Evolutionary conservation across 2,329 filamentous ascomycete genomes (phyloP).

Genomic region (Fusarium austroafricanum): DNA sequence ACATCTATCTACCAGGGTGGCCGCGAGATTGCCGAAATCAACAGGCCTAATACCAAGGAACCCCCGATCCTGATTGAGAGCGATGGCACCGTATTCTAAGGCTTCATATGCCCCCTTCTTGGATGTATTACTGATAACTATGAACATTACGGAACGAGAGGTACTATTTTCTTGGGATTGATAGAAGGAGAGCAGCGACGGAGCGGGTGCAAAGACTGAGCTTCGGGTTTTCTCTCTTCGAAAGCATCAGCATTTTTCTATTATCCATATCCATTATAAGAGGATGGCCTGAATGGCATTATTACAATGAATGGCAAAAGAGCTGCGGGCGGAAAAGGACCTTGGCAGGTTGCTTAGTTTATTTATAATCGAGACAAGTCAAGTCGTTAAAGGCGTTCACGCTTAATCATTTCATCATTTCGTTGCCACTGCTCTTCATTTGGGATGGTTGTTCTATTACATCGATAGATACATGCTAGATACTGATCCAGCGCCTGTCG

Average conservation of each 20-base stretch:
- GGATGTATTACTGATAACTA: slow-evolving; percentile 35
- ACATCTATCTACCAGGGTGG: slow-evolving; percentile 71
- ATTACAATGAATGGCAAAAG: slow-evolving; percentile 22
- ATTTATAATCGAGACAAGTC: slow-evolving; percentile 41
- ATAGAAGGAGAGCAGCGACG: slow-evolving; percentile 22
- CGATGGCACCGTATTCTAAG: slow-evolving; percentile 93
- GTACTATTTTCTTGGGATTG: slow-evolving; percentile 14
- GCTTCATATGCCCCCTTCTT: slow-evolving; percentile 19
- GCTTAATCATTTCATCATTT: slow-evolving; percentile 14
- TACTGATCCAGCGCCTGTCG: slow-evolving; percentile 15
- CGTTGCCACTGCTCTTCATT: not conserved
- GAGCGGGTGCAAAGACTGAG: slow-evolving; percentile 2
- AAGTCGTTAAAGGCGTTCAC: slow-evolving; percentile 33
- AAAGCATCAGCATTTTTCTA: slow-evolving; percentile 40
- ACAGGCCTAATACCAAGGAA: slow-evolving; percentile 94
- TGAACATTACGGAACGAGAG: slow-evolving; percentile 37
- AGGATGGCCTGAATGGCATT: slow-evolving; percentile 18
- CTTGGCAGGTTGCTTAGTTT: slow-evolving; percentile 37
- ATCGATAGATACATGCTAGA: slow-evolving; percentile 33
- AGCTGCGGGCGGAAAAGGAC: slow-evolving; percentile 36
- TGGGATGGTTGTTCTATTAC: slow-evolving; percentile 27
- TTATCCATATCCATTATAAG: slow-evolving; percentile 27
- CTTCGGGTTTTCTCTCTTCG: slow-evolving; percentile 30
- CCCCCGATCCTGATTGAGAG: slow-evolving; percentile 96
- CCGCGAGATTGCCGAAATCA: slow-evolving; percentile 94